Evolutionary conservation across 441 rosid genomes (phyloP).

Genomic region (Gossypium gossypioides): DNA sequence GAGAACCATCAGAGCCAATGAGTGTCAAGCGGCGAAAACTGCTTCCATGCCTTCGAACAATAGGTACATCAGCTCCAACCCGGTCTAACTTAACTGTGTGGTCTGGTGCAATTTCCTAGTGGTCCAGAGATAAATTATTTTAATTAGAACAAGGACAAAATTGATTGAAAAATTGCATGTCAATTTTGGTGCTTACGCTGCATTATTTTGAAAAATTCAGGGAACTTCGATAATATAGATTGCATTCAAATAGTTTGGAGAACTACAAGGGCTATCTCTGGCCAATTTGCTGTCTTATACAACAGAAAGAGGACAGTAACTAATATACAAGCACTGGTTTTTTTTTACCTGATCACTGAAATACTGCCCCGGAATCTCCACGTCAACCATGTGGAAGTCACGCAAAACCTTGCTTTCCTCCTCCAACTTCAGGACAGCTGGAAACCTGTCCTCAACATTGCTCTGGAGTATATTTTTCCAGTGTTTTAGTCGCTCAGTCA

Average conservation of each 20-base stretch:
- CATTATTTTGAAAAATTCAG: background rate
- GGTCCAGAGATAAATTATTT: conserved; percentile 13
- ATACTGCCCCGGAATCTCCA: conserved; percentile 99
- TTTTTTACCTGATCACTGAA: conserved; percentile 75
- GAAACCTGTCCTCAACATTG: conserved; percentile 94
- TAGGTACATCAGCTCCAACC: conserved; percentile 95
- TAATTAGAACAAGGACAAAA: conserved; percentile 1
- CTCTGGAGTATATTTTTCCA: conserved; percentile 95
- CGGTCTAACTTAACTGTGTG: conserved; percentile 88
- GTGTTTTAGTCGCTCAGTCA: conserved; percentile 78
- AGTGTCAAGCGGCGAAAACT: conserved; percentile 92
- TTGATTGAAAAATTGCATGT: background rate
- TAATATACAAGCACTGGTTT: background rate
- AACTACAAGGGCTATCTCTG: background rate
- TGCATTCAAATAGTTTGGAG: background rate
- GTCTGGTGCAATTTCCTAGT: conserved; percentile 88
- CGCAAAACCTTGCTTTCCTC: conserved; percentile 89
- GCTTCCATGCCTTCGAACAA: conserved; percentile 98
- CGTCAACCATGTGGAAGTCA: conserved; percentile 93
- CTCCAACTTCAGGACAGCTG: conserved; percentile 85
- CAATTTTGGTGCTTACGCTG: background rate
- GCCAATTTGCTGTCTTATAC: background rate
- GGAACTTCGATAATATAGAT: background rate
- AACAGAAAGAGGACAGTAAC: background rate
- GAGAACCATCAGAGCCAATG: conserved; percentile 97